Evolutionary conservation across 768 basidiomycete genomes (phyloP), one percentile per base, ranked within the genome.

Genomic region (Wakefieldia striispora): DNA sequence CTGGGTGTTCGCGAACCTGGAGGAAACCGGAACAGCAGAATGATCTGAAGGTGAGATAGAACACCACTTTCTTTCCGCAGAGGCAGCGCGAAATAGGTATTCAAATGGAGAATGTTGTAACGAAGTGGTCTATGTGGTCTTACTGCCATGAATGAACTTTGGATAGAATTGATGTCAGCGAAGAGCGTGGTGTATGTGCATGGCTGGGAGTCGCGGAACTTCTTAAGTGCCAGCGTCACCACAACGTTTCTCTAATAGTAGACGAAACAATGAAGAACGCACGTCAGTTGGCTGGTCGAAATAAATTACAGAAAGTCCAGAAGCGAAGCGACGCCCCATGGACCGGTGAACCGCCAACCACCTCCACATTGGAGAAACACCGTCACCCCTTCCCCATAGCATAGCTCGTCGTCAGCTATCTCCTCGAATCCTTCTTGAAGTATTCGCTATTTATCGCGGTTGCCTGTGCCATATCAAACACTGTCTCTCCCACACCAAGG

Each of bases 381-480:
- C 42, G 26, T 34, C 39, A 43, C 50, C 20, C 35, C 44, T 37
- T 42, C 19, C 20, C 27, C 23, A 27, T 24, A 21, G 27, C 34
- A 23, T 10, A 31, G 26, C 36, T 19, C 37, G 40, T 38, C 40
- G 29, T 13, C 38, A 40, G 49, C 55, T 66, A 68, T 44, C 68
- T 72, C 67, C 59, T 69, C 47, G 66, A 53, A 45, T 79, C 74
- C 61, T 76, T 79, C 74, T 79, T 86, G 75, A 89, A 97, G 63
- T 89, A 97, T 9, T 74, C 58, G 64, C 86, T 94, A 65, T 88
- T 92, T 54, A 97, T 89, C n/a, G 84, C 91, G 3, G 85, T 83
- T 11, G 82, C 85, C 60, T 93, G 86, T 31, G 87, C 73, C 68
- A 93, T 78, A 63, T 91, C 89, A 71, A 95, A 97, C 29, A 95